Evolutionary conservation across 441 rosid genomes (phyloP).

Genomic region (Breynia disticha): DNA sequence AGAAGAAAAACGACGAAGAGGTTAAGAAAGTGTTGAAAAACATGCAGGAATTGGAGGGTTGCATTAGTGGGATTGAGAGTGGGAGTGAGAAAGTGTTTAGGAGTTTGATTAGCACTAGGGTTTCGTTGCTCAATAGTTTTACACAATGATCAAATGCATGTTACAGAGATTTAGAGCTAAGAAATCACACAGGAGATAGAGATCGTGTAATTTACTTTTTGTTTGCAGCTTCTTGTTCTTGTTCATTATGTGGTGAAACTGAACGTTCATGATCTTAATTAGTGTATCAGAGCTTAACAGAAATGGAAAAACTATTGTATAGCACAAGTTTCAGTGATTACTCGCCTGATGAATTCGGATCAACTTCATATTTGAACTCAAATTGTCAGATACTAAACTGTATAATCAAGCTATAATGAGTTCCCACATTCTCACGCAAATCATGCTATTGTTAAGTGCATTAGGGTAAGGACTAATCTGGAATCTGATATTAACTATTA

Average conservation of each 20-base stretch:
- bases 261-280: too few relatives aligned
- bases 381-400: too few relatives aligned
- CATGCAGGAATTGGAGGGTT: constrained; percentile 47
- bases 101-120: constrained; percentile 46
- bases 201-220: constrained; percentile 2
- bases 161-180: background rate
- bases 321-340: too few relatives aligned
- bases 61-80: constrained; percentile 36
- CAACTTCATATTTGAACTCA: too few relatives aligned
- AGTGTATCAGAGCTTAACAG: too few relatives aligned
- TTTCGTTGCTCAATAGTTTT: constrained; percentile 44
- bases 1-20: constrained; percentile 51
- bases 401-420: too few relatives aligned
- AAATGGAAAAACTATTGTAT: too few relatives aligned
- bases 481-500: too few relatives aligned
- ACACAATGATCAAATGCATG: constrained; percentile 21
- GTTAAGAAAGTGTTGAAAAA: constrained; percentile 35
- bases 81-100: constrained; percentile 37
- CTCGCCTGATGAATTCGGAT: too few relatives aligned
- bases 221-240: background rate
- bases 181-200: background rate
- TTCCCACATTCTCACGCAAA: too few relatives aligned
- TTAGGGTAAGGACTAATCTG: too few relatives aligned
- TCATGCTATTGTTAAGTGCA: too few relatives aligned
- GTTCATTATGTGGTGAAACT: background rate